Conservation (phyloP, 2,329 filamentous ascomycete species). For the Fusarium sublunatum region DNA sequence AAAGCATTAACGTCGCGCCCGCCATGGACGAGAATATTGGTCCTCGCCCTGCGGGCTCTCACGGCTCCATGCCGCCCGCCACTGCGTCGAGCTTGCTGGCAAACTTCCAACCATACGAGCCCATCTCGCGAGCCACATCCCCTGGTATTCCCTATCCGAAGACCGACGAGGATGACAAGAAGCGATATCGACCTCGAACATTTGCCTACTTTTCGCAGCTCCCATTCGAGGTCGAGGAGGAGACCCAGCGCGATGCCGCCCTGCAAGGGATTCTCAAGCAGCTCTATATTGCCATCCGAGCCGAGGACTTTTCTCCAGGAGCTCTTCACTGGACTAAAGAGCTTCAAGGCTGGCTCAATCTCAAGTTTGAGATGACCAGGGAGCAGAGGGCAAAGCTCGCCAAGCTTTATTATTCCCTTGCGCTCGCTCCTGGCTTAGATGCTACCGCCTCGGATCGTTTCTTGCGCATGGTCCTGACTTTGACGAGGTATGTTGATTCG, state of each 20-base stretch:
- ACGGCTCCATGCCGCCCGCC: conserved; percentile 49
- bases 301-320: conserved; percentile 93
- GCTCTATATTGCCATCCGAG: conserved; percentile 89
- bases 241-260: conserved; percentile 79
- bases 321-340: conserved; percentile 98
- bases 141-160: conserved; percentile 73
- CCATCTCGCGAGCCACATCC: conserved; percentile 86
- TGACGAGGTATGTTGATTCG: conserved; percentile 80
- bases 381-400: conserved; percentile 85
- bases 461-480: conserved; percentile 92
- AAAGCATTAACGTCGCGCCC: conserved; percentile 6
- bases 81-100: conserved; percentile 49
- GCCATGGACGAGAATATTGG: conserved; percentile 56
- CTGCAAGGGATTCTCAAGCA: conserved; percentile 91
- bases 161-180: conserved; percentile 64
- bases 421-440: conserved; percentile 90
- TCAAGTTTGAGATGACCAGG: conserved; percentile 96
- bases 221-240: conserved; percentile 88
- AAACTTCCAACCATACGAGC: conserved; percentile 65
- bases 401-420: conserved; percentile 92
- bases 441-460: conserved; percentile 86
- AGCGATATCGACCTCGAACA: conserved; percentile 84
- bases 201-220: conserved; percentile 93
- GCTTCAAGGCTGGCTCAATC: conserved; percentile 90
- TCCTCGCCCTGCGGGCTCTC: conserved; percentile 48